phyloP scores from a whole-genome alignment of 2,329 filamentous ascomycete genomes.

The Fusarium protoensiforme region DNA sequence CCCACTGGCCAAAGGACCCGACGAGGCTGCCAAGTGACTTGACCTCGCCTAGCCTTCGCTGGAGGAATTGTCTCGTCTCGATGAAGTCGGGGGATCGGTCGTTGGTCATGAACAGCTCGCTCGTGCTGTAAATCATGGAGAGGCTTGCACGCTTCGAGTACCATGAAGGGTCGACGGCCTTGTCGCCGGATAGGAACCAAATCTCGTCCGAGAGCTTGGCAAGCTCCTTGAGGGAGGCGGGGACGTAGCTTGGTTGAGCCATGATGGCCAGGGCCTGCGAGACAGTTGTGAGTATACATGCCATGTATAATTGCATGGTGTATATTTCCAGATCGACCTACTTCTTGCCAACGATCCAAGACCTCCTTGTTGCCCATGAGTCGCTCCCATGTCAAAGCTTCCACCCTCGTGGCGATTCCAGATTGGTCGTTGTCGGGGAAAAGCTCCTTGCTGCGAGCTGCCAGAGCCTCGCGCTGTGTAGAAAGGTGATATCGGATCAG shows the following conservation, averaged over 20 bases:
- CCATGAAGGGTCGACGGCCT: slow-evolving; percentile 85
- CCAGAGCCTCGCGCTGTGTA: slow-evolving; percentile 72
- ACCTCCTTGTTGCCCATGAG: slow-evolving; percentile 79
- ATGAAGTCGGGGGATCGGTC: slow-evolving; percentile 78
- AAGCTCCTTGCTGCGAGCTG: slow-evolving; percentile 50
- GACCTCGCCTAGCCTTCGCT: slow-evolving; percentile 78
- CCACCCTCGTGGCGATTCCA: slow-evolving; percentile 72
- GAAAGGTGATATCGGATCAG: slow-evolving; percentile 83
- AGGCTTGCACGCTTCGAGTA: slow-evolving; percentile 74
- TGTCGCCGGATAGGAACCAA: slow-evolving; percentile 86
- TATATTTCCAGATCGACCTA: slow-evolving; percentile 53
- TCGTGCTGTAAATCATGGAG: slow-evolving; percentile 72
- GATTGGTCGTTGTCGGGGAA: slow-evolving; percentile 53
- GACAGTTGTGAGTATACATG: slow-evolving; percentile 18
- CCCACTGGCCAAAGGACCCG: slow-evolving; percentile 76
- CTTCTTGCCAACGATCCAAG: slow-evolving; percentile 87
- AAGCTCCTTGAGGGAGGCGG: slow-evolving; percentile 81
- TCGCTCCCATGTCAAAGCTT: slow-evolving; percentile 78
- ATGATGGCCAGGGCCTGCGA: slow-evolving; percentile 87
- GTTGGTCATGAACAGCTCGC: slow-evolving; percentile 94
- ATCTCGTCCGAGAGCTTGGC: slow-evolving; percentile 91
- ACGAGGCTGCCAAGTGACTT: slow-evolving; percentile 71
- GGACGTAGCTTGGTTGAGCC: slow-evolving; percentile 83
- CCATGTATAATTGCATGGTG: background rate
- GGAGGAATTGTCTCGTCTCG: slow-evolving; percentile 84